Conservation (phyloP, 495 filamentous ascomycete species). For the Podospora sp. region DNA sequence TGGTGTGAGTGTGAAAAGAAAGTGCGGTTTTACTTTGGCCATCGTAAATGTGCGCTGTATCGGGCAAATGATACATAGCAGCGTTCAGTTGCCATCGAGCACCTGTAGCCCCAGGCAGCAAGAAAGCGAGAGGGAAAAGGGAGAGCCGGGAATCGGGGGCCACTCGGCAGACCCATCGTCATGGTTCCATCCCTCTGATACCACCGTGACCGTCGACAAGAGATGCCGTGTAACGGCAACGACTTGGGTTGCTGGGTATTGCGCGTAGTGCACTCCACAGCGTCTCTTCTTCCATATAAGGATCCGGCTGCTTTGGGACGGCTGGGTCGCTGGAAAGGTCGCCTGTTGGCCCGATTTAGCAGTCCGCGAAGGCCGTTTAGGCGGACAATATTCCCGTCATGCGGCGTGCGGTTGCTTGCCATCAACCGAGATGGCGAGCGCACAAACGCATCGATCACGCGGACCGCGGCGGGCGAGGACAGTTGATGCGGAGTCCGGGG, state of each 20-base stretch:
- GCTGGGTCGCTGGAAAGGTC: not conserved
- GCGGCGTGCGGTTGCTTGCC: not conserved
- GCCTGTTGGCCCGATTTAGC: constrained; percentile 4
- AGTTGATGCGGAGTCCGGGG: constrained; percentile 3
- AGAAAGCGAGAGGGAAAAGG: not conserved
- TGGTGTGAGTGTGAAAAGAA: not conserved
- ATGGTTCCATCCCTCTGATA: not conserved
- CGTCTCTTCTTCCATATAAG: not conserved
- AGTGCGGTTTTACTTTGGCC: not conserved
- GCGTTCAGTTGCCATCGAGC: not conserved
- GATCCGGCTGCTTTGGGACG: not conserved
- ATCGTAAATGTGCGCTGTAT: not conserved
- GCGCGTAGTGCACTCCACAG: not conserved
- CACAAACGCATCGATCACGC: constrained; percentile 1
- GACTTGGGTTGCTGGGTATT: not conserved
- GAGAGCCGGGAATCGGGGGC: not conserved
- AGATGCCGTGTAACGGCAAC: not conserved
- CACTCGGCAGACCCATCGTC: not conserved
- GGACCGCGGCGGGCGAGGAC: not conserved
- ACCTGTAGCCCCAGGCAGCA: not conserved
- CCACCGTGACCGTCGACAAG: not conserved
- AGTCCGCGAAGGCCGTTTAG: not conserved
- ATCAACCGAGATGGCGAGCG: not conserved
- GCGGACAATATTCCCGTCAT: not conserved
- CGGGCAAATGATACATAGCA: not conserved